A percentile compares a stretch with the other conserved stretches of the same genome.
These are phyloP conservation scores for Colletotrichum sp. DNA, from an alignment of 2,329 filamentous ascomycete species.

Conservation along the genomic window DNA sequence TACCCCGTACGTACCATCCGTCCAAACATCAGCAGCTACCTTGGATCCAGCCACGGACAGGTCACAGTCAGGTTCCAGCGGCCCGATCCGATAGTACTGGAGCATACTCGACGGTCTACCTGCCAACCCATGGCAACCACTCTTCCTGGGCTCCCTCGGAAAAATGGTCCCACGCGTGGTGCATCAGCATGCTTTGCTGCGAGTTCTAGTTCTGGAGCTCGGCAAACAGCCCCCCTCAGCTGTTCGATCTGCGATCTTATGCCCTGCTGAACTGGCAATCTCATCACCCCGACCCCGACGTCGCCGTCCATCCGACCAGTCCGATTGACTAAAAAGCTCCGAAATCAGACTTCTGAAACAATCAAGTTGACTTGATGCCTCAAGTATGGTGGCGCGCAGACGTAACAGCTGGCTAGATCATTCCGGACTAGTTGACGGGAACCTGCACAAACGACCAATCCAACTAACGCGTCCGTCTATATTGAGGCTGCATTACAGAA, in stretches of 20 bases:
- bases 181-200: neutral
- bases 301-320: neutral
- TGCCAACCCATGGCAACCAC: neutral
- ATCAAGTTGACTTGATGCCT: conserved; percentile 12
- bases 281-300: neutral
- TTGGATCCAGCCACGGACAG: neutral
- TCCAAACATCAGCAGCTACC: neutral
- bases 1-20: neutral
- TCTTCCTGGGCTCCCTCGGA: neutral
- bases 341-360: conserved; percentile 32
- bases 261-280: neutral
- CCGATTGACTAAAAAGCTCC: conserved; percentile 1
- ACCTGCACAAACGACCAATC: conserved; percentile 40
- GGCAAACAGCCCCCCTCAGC: neutral
- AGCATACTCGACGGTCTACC: conserved; percentile 7
- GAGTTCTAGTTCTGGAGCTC: neutral
- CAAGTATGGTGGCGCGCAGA: conserved; percentile 11
- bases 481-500: conserved; percentile 34
- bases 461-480: conserved; percentile 25
- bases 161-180: neutral
- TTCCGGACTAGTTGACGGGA: conserved; percentile 38
- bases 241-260: conserved; percentile 24
- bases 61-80: conserved; percentile 22
- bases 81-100: conserved; percentile 31
- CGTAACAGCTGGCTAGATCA: conserved; percentile 21